Evolutionary conservation across 805 yeast species (phyloP).

Genomic region (Monosporozyma siamensis): DNA sequence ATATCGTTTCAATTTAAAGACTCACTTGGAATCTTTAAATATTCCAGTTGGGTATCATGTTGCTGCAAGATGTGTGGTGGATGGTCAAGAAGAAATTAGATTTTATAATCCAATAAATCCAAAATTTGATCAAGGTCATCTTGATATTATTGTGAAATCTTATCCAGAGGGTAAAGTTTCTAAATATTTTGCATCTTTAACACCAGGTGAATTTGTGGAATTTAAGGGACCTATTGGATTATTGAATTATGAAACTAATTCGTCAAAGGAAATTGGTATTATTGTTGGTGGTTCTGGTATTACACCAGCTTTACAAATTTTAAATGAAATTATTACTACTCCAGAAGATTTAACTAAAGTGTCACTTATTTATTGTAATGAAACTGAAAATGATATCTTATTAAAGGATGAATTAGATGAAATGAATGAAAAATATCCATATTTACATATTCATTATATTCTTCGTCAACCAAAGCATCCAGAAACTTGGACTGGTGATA

Average conservation of each 20-base stretch:
- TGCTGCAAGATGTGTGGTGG: constrained; percentile 42
- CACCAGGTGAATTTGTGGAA: constrained; percentile 55
- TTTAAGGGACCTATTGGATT: constrained; percentile 78
- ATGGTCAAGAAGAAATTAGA: constrained; percentile 36
- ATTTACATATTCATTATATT: constrained; percentile 51
- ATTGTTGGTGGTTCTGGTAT: constrained; percentile 86
- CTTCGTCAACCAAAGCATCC: constrained; percentile 39
- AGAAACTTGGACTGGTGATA: constrained; percentile 44
- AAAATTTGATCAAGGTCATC: constrained; percentile 59
- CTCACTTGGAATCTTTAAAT: constrained; percentile 50
- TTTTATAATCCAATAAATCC: constrained; percentile 73
- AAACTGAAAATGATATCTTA: constrained; percentile 67
- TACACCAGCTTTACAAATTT: constrained; percentile 79
- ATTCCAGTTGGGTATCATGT: constrained; percentile 72
- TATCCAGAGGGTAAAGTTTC: constrained; percentile 66
- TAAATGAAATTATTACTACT: constrained; percentile 59
- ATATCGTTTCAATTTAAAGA: constrained; percentile 57
- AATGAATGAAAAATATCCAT: constrained; percentile 52
- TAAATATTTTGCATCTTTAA: constrained; percentile 51
- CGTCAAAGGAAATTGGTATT: constrained; percentile 54
- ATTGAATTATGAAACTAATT: constrained; percentile 49
- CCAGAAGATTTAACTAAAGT: constrained; percentile 57
- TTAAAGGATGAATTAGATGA: constrained; percentile 66
- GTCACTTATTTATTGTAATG: constrained; percentile 60
- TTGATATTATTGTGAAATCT: constrained; percentile 69